phyloP scores from a whole-genome alignment of 805 yeast genomes.

The Monosporozyma solicola region DNA sequence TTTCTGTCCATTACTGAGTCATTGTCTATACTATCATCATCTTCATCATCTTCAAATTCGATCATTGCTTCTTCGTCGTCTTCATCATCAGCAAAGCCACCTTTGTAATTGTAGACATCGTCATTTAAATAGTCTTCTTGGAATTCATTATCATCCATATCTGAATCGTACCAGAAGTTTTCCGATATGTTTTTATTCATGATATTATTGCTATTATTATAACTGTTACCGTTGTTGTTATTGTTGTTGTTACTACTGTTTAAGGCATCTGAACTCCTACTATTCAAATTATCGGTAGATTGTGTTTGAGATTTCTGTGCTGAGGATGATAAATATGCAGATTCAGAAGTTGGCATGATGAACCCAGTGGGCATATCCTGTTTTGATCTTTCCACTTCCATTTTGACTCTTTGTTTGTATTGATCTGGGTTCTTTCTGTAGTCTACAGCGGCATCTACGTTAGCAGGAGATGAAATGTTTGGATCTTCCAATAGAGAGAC shows the following conservation, averaged over 20 bases:
- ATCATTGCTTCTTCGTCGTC: slow-evolving; percentile 32
- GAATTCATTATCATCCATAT: slow-evolving; percentile 60
- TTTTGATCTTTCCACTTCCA: slow-evolving; percentile 77
- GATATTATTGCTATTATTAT: not conserved
- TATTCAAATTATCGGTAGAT: not conserved
- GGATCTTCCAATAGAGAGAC: slow-evolving; percentile 91
- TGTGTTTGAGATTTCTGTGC: not conserved
- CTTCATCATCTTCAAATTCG: slow-evolving; percentile 22
- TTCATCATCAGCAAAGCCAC: slow-evolving; percentile 36
- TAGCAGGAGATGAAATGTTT: slow-evolving; percentile 87
- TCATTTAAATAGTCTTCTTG: slow-evolving; percentile 37
- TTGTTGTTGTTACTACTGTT: not conserved
- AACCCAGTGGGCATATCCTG: slow-evolving; percentile 83
- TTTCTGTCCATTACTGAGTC: slow-evolving; percentile 31
- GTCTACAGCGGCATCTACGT: slow-evolving; percentile 89
- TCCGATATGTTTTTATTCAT: slow-evolving; percentile 34
- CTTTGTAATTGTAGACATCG: slow-evolving; percentile 39
- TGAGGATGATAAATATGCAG: slow-evolving; percentile 35
- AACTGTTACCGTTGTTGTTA: not conserved
- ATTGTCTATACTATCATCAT: slow-evolving; percentile 27
- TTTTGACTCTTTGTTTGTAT: slow-evolving; percentile 63
- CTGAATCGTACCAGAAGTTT: slow-evolving; percentile 72
- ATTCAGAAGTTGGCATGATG: slow-evolving; percentile 62
- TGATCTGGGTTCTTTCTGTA: slow-evolving; percentile 75
- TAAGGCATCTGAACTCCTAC: not conserved